These are phyloP conservation scores for Geranium rotundifolium DNA, from an alignment of 345 rosid species.

Conservation along the genomic window DNA sequence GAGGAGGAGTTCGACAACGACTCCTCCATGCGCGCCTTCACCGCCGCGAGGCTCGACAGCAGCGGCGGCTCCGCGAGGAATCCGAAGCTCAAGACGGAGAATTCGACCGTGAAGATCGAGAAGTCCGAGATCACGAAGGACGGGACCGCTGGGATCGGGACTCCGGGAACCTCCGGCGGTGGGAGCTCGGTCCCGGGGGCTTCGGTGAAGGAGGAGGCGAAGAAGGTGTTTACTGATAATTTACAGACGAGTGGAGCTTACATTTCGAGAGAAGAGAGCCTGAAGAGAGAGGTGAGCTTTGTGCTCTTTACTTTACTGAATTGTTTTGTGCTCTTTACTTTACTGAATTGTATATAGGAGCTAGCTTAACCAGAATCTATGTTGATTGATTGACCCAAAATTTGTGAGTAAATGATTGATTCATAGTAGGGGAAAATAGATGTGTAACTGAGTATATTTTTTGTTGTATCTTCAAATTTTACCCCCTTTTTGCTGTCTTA, in stretches of 20 bases:
- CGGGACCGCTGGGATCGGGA: constrained; percentile 29
- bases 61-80: constrained; percentile 36
- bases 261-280: constrained; percentile 83
- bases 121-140: constrained; percentile 58
- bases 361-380: background rate
- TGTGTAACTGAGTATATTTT: too few relatives aligned
- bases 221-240: constrained; percentile 80
- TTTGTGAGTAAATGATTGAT: background rate
- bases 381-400: background rate
- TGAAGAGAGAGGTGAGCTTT: constrained; percentile 69
- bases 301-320: background rate
- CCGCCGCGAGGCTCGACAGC: constrained; percentile 68
- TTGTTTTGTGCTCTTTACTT: background rate
- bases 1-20: constrained; percentile 56
- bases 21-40: constrained; percentile 83
- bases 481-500: background rate
- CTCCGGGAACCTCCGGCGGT: constrained; percentile 23
- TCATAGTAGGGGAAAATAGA: too few relatives aligned
- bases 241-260: constrained; percentile 96
- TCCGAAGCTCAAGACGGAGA: constrained; percentile 61
- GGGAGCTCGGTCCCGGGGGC: constrained; percentile 37
- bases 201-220: constrained; percentile 61
- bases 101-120: constrained; percentile 57
- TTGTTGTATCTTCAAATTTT: too few relatives aligned
- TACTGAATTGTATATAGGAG: background rate